Evolutionary conservation across 139 green algal species (phyloP).

Genomic region (Auxenochlorella pyrenoidosa): DNA sequence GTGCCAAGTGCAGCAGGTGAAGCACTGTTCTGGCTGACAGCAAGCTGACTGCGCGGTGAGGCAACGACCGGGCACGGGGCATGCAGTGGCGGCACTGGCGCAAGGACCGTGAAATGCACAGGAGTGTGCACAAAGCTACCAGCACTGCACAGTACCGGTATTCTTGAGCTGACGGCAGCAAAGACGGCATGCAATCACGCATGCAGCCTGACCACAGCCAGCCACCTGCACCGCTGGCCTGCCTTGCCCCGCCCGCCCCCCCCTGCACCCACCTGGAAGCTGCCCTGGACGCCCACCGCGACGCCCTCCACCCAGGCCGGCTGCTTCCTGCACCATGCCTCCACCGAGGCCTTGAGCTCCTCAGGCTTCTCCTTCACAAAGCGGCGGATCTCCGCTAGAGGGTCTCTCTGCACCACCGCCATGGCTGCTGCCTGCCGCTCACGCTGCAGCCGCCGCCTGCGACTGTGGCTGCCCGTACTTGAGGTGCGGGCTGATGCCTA

Average conservation of each 20-base stretch:
- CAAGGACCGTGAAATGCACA: too few relatives aligned
- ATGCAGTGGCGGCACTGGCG: too few relatives aligned
- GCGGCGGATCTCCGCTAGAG: background rate
- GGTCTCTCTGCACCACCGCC: background rate
- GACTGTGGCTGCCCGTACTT: background rate
- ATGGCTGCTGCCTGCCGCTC: slow-evolving; percentile 12
- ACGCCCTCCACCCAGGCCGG: slow-evolving; percentile 67
- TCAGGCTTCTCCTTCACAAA: slow-evolving; percentile 20
- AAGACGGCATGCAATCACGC: too few relatives aligned
- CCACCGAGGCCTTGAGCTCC: slow-evolving; percentile 47
- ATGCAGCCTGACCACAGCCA: too few relatives aligned
- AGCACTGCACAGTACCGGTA: too few relatives aligned
- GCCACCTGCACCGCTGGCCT: too few relatives aligned
- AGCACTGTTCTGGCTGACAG: background rate
- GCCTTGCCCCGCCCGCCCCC: background rate
- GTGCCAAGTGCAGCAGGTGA: too few relatives aligned
- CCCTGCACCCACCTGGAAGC: slow-evolving; percentile 26
- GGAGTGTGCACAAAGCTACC: too few relatives aligned
- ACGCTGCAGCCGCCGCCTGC: background rate
- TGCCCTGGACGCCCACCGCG: slow-evolving; percentile 49
- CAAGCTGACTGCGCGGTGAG: too few relatives aligned
- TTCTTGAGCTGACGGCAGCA: too few relatives aligned
- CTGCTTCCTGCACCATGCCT: slow-evolving; percentile 70
- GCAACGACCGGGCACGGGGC: too few relatives aligned
- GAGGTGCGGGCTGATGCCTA: too few relatives aligned